These are phyloP conservation scores for Sclerotinia spermophila DNA, from an alignment of 2,329 filamentous ascomycete genomes.

Conservation along the genomic window DNA sequence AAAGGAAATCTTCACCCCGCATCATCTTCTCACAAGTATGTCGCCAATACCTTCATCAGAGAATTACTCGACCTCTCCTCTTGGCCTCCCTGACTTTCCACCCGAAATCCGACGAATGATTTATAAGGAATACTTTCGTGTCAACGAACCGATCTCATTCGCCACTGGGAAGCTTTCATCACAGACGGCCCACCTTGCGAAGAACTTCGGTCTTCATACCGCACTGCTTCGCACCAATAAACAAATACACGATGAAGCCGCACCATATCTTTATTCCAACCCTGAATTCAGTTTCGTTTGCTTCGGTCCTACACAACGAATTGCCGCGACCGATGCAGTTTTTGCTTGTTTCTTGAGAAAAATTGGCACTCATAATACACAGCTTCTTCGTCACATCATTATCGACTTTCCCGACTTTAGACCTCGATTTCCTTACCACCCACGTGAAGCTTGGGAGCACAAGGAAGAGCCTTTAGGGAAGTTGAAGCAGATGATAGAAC, in stretches of 20 bases:
- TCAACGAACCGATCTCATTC: background rate
- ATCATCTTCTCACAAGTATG: background rate
- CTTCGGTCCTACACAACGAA: background rate
- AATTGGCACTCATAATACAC: background rate
- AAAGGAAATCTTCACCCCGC: background rate
- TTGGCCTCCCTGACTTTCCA: background rate
- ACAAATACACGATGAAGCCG: background rate
- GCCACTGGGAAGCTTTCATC: background rate
- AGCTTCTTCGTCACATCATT: background rate
- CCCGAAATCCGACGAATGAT: background rate
- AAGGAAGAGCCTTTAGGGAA: background rate
- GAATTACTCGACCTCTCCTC: background rate
- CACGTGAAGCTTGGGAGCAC: too few species aligned
- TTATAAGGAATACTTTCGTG: background rate
- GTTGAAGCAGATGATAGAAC: background rate
- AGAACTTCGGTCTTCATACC: background rate
- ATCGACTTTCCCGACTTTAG: background rate
- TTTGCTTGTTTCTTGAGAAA: background rate
- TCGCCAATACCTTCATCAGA: too few species aligned
- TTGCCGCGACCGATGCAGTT: background rate
- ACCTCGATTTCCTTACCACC: accelerated
- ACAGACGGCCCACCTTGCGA: too few species aligned
- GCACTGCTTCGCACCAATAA: background rate
- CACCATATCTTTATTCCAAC: background rate
- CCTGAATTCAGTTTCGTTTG: background rate